Evolutionary conservation across 2,329 filamentous ascomycete species (phyloP).

Genomic region (Zalaria obscura): DNA sequence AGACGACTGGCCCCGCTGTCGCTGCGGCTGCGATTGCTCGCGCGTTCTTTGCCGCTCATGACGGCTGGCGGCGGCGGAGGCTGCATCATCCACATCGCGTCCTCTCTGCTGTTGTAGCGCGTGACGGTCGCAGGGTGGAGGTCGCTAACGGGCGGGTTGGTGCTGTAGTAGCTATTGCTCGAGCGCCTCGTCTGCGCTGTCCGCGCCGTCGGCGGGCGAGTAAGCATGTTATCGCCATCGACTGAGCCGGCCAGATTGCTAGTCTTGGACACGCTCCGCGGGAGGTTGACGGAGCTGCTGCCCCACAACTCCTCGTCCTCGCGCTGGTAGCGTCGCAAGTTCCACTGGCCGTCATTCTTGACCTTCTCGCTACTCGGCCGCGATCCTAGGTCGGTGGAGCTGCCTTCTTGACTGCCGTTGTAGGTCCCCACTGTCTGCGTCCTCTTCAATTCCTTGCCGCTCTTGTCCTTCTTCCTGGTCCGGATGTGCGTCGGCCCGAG

Average conservation of each 20-base stretch:
- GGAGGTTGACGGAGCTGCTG: conserved; percentile 13
- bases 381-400: conserved; percentile 4
- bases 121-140: conserved; percentile 40
- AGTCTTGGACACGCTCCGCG: not conserved
- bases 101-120: conserved; percentile 29
- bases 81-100: conserved; percentile 82
- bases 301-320: conserved; percentile 85
- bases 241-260: conserved; percentile 7
- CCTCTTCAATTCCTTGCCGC: conserved; percentile 25
- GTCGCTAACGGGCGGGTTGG: conserved; percentile 51
- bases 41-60: conserved; percentile 75
- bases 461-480: conserved; percentile 17
- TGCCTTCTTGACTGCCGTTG: conserved; percentile 1
- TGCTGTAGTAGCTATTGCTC: conserved; percentile 5
- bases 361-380: conserved; percentile 20
- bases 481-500: conserved; percentile 59
- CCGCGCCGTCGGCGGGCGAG: conserved; percentile 7
- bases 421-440: not conserved
- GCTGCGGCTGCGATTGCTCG: conserved; percentile 45
- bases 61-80: conserved; percentile 79
- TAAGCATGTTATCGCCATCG: not conserved
- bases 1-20: conserved; percentile 24
- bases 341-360: conserved; percentile 45
- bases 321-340: conserved; percentile 64
- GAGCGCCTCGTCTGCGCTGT: conserved; percentile 13